Evolutionary conservation across 129 eudicot species (phyloP), one percentile per base, ranked within the genome.

Genomic region (Chrysanthemum makinoi): DNA sequence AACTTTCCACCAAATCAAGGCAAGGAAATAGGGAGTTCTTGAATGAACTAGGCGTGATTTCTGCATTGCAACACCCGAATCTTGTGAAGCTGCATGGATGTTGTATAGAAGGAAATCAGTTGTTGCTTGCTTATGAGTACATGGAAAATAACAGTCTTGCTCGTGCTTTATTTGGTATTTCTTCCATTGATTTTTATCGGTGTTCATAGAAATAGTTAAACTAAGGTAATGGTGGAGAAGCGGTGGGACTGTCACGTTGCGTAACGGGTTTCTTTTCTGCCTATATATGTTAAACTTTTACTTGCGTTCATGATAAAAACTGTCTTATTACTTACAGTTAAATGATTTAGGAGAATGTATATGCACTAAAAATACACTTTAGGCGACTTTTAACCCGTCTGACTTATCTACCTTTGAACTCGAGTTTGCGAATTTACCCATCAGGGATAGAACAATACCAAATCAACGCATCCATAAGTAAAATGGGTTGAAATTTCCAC

Each of bases 11-110:
- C 81, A 87, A 83, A 75, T 90, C 97, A 53, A 85, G 73, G 55
- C 95, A 90, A 70, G 97, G 97, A 46, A 91, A 87, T 67, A 86
- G 87, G 22, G 97, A 91, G 72, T 91, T 91, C 50, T 19, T 91
- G 20, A 91, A 80, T 65, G 97, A 91, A 69, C 77, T 91, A 55
- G 97, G 97, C 71, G 75, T 91, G 91, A 91, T 91, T 46, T 81
- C 97, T 70, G 88, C 87, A 47, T 64, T 90, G 58, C 95, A 87
- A 67, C 95, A 90, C 79, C 91, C 88, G 15, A 72, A 87, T 70
- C 95, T 90, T 20, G 96, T 90, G 39, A 90, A 85, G 73, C 53
- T 90, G 12, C 68, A 83, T 55, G 97, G 97, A 65, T 90, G 93
- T 71, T 90, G 97, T 65, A 83, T 79, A 1, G 95, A 90, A 70